Base-by-base conservation (phyloP, 2,329 filamentous ascomycete species). In the Dothideomycetidae sp. region DNA sequence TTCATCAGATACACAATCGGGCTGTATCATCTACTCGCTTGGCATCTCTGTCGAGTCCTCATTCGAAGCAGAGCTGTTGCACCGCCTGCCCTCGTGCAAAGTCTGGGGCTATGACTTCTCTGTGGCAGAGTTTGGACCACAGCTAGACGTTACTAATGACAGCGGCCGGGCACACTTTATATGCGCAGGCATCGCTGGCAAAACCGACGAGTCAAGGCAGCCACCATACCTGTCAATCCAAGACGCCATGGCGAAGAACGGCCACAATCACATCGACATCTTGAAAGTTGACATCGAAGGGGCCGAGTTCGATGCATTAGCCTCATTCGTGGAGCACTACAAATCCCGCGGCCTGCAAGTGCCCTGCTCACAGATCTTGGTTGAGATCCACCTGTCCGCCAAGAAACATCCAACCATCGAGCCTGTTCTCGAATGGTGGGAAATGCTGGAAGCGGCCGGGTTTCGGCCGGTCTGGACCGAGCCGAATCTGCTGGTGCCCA, bases 221-320 rank as follows among this genome's bases (percentile, higher is more conserved):
- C 57, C 57, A 14, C 55, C 53, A 5, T 50, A 53, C 37, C 58
- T 53, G 37, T 53, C 48, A 23, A 54, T 62, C 33, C 46, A 50
- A 31, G 56, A 60, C 31, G 41, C 61, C 21, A 60, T 61, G 55
- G 42, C 50, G 31, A 48, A 44, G 43, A 60, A 62, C 40, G 53
- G 54, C 5, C 58, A 61, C 39, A 48, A 53, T 16, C 59, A 57
- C 43, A 53, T 62, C 35, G 59, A 62, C 42, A 53, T 62, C 13
- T 37, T 61, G 26, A 61, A 61, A 46, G 60, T 61, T 41, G 58
- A 62, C 43, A 56, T 61, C 30, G 59, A 61, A 36, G 53, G 53
- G 3, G 43, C 46, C 10, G 59, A 61, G 41, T 61, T 55, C 37
- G 48, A 48, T 13, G 40, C 37, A 5, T 26, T 44, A 21, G 21